These are phyloP conservation scores for Orbilia javanica DNA, from an alignment of 2,329 filamentous ascomycete species.

Conservation along the genomic window DNA sequence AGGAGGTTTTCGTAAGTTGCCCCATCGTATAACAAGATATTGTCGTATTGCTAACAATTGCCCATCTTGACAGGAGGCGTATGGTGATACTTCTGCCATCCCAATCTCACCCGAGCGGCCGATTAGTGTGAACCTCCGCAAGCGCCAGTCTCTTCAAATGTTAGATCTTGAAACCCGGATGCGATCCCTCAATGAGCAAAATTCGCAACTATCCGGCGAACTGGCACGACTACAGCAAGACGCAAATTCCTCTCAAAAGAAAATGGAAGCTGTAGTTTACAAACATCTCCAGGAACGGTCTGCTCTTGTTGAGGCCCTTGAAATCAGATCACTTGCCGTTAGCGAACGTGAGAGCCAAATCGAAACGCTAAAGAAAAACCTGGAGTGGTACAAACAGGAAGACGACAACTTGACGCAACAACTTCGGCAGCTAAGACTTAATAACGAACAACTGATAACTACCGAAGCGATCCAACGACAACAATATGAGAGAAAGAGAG, in stretches of 20 bases:
- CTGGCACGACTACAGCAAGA: slow-evolving; percentile 83
- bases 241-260: slow-evolving; percentile 76
- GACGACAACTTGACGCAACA: slow-evolving; percentile 77
- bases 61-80: slow-evolving; percentile 59
- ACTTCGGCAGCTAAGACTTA: slow-evolving; percentile 86
- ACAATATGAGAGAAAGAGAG: slow-evolving; percentile 72
- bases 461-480: slow-evolving; percentile 77
- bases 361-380: slow-evolving; percentile 80
- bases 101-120: slow-evolving; percentile 93
- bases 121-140: slow-evolving; percentile 85
- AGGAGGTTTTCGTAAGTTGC: slow-evolving; percentile 58
- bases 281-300: slow-evolving; percentile 70
- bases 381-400: slow-evolving; percentile 85
- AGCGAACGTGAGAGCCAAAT: slow-evolving; percentile 89
- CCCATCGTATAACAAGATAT: not conserved
- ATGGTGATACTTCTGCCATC: slow-evolving; percentile 65
- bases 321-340: slow-evolving; percentile 77
- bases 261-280: slow-evolving; percentile 70
- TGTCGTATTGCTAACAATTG: not conserved
- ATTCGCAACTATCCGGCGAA: slow-evolving; percentile 87
- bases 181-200: slow-evolving; percentile 67
- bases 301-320: slow-evolving; percentile 69
- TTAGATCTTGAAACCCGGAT: slow-evolving; percentile 80
- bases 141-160: slow-evolving; percentile 96
- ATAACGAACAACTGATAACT: slow-evolving; percentile 80